phyloP scores from a whole-genome alignment of 805 yeast species.

The Sungouiozyma ichnusensis region DNA sequence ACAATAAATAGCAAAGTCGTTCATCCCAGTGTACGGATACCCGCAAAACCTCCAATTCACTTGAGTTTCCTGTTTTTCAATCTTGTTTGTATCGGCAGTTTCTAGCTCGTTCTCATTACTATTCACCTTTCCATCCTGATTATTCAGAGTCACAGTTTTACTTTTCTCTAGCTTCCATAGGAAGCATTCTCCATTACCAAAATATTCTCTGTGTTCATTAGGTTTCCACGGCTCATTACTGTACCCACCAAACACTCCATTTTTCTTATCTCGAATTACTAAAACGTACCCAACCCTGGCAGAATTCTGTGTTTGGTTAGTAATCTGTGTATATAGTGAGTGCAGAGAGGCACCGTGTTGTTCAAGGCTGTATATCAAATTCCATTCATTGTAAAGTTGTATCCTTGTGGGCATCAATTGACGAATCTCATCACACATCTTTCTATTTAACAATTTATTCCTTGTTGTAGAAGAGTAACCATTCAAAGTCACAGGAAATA shows the following conservation, averaged over 20 bases:
- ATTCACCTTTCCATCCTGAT: conserved; percentile 5
- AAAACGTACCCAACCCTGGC: conserved; percentile 59
- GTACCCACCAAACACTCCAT: conserved; percentile 68
- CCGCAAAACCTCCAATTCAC: conserved; percentile 51
- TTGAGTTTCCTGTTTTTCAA: conserved; percentile 1
- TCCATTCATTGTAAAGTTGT: conserved; percentile 73
- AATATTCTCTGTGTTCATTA: conserved; percentile 61
- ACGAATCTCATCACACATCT: conserved; percentile 67
- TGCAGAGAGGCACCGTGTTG: conserved; percentile 84
- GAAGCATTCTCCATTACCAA: conserved; percentile 94
- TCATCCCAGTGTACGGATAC: conserved; percentile 77
- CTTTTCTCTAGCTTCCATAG: conserved; percentile 65
- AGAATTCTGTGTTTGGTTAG: conserved; percentile 28
- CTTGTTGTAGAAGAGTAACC: conserved; percentile 57
- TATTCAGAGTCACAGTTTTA: conserved; percentile 14
- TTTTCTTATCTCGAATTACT: conserved; percentile 54
- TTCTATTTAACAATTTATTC: conserved; percentile 45
- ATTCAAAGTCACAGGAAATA: conserved; percentile 43
- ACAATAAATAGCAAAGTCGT: conserved; percentile 78
- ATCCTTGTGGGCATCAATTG: conserved; percentile 64
- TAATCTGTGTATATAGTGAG: conserved; percentile 55
- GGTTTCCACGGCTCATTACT: conserved; percentile 64
- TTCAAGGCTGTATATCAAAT: conserved; percentile 69
- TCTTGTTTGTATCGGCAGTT: not conserved
- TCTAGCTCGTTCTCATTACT: too few relatives aligned